A percentile compares a stretch with the other conserved stretches of the same genome.
Evolutionary conservation across 768 basidiomycete genomes (phyloP).

Genomic region (Boletus patriciae): DNA sequence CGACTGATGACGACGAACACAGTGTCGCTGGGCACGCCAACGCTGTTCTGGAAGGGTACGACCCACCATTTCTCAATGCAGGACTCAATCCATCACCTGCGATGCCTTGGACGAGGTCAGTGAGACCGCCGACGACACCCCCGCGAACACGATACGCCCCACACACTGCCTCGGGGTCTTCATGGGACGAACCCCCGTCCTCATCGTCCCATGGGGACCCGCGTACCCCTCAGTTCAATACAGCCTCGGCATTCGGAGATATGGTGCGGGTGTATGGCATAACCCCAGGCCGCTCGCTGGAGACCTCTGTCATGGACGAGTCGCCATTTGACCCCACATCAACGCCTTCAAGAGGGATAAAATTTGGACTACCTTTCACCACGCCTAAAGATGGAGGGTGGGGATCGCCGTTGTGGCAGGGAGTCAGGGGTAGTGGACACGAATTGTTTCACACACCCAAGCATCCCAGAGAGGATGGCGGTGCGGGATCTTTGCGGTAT

Average conservation of each 20-base stretch:
- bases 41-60: constrained; percentile 40
- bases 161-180: constrained; percentile 38
- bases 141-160: constrained; percentile 31
- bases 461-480: constrained; percentile 28
- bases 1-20: constrained; percentile 51
- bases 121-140: constrained; percentile 49
- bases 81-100: constrained; percentile 55
- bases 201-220: constrained; percentile 54
- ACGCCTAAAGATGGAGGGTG: constrained; percentile 63
- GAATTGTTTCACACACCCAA: constrained; percentile 57
- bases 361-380: constrained; percentile 54
- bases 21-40: neutral
- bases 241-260: constrained; percentile 32
- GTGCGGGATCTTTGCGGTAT: constrained; percentile 9
- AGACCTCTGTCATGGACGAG: constrained; percentile 42
- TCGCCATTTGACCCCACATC: constrained; percentile 75
- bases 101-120: constrained; percentile 44
- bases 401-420: constrained; percentile 24
- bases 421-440: constrained; percentile 36
- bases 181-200: constrained; percentile 44
- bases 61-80: constrained; percentile 61
- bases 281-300: constrained; percentile 40
- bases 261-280: constrained; percentile 40
- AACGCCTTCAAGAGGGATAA: constrained; percentile 78
- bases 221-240: constrained; percentile 50